phyloP scores from a whole-genome alignment of 495 filamentous ascomycete genomes.

The Penicillium roqueforti region DNA sequence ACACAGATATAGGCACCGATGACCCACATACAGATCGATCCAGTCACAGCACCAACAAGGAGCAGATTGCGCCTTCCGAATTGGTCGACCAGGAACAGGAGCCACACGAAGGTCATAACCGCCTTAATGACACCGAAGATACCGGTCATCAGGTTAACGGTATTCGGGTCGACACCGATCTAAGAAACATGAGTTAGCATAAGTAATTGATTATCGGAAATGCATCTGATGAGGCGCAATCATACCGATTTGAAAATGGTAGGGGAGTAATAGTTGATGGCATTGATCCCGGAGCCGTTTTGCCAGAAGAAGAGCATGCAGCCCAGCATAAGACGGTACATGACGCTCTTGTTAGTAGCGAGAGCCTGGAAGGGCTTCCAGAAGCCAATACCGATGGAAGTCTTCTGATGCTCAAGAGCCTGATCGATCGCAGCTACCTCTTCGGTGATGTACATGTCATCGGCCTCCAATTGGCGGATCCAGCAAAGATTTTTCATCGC shows the following conservation, averaged over 20 bases:
- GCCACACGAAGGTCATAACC: constrained; percentile 55
- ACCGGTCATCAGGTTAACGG: constrained; percentile 43
- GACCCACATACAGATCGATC: constrained; percentile 67
- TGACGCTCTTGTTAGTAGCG: constrained; percentile 39
- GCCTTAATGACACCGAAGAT: constrained; percentile 53
- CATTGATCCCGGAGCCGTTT: constrained; percentile 63
- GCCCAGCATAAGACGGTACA: constrained; percentile 63
- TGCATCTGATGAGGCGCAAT: not conserved
- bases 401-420: constrained; percentile 52
- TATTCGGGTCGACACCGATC: constrained; percentile 48
- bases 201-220: not conserved
- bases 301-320: constrained; percentile 66
- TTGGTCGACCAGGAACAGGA: constrained; percentile 66
- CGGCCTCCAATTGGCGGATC: constrained; percentile 55
- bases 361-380: constrained; percentile 63
- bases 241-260: constrained; percentile 50
- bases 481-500: constrained; percentile 58
- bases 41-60: constrained; percentile 64
- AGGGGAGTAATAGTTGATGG: constrained; percentile 63
- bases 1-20: constrained; percentile 65
- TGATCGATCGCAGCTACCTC: constrained; percentile 59
- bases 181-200: not conserved
- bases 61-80: constrained; percentile 66
- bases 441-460: constrained; percentile 63
- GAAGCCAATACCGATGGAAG: constrained; percentile 57